Evolutionary conservation across 192 early-diverging fungal species (phyloP), one percentile per base, ranked within the genome.

Genomic region (Podila minutissima): DNA sequence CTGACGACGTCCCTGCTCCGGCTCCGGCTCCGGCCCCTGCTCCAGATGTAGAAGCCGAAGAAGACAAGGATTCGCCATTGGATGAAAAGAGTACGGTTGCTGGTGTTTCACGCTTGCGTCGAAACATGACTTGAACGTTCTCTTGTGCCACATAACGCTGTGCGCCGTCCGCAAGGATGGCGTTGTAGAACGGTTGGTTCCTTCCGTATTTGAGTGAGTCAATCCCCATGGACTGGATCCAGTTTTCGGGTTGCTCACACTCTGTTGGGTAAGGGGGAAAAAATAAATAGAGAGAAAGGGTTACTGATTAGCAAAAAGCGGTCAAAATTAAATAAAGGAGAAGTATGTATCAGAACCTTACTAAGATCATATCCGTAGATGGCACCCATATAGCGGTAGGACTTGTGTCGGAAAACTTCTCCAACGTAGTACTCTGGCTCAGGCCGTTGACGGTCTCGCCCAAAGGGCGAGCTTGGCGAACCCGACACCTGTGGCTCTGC

Each of bases 301-400:
- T 13, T 1, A 61, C 6, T 28, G 0, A 7, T 26, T 50, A 37
- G 57, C 53, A 11, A 58, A 61, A 8, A 32, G 31, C 24, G 32
- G 61, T 22, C 61, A 15, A 29, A 67, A 29, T 37, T 51, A 29
- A 32, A 62, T 38, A 17, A 51, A 35, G 24, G 8, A 35, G 28
- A 26, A 66, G 60, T 9, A 32, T 24, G 4, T 4, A 13, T 11
- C 19, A 15, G 12, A 15, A 33, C 17, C 72, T 68, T 82, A 82
- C 81, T 72, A 24, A 71, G 26, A 38, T 84, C 83, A 48, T 78
- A 84, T 24, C 83, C 83, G 28, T 82, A 84, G 20, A 84, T 84
- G 60, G 58, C 78, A 0, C 72, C 83, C 22, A 64, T 68, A 33
- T 84, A 84, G 12, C 72, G 67, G 28, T 75, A 75, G 11, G 59